Evolutionary conservation across 139 green algal species (phyloP), one percentile per base, ranked within the genome.

Genomic region (Yamagishiella unicocca): DNA sequence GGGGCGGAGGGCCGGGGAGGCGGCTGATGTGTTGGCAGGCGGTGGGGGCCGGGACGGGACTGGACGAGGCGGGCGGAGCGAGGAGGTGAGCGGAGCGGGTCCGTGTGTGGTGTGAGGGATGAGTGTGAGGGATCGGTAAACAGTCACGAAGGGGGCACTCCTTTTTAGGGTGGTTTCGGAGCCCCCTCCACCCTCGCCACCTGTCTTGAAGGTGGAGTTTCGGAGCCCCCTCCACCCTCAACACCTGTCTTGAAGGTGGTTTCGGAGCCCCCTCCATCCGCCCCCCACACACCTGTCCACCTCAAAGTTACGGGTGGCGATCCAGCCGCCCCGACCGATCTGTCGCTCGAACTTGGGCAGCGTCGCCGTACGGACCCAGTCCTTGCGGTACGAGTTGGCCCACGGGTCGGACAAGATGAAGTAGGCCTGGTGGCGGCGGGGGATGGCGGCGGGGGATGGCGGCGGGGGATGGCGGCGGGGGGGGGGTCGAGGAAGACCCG

Each of bases 221-320:
- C n/a, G n/a, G n/a, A n/a, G n/a, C n/a, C 45, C 29, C 38, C 40
- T 87, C 79, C 33, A 17, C 64, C 70, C 12, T 25, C 72, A n/a
- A n/a, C n/a, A n/a, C n/a, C n/a, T n/a, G n/a, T n/a, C n/a, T n/a
- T n/a, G n/a, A n/a, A n/a, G n/a, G n/a, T n/a, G n/a, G n/a, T n/a
- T n/a, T n/a, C n/a, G n/a, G n/a, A n/a, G n/a, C n/a, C 45, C 29
- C 38, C 40, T 87, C 79, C 33, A 17, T 31, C 70, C 12, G 12
- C 72, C 46, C 46, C 12, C 14, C 27, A 2, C 74, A 21, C 53
- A 83, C 27, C 90, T 94, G 82, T 96, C 93, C 61, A 96, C 78
- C 84, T 96, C 93, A 55, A 94, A 96, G 88, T 96, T 96, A 46
- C 93, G 89, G 3, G 90, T 94, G 62, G 79, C 92, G 27, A 95